Base-by-base conservation (phyloP, 768 basidiomycete genomes). In the Kondoa subrosea region DNA sequence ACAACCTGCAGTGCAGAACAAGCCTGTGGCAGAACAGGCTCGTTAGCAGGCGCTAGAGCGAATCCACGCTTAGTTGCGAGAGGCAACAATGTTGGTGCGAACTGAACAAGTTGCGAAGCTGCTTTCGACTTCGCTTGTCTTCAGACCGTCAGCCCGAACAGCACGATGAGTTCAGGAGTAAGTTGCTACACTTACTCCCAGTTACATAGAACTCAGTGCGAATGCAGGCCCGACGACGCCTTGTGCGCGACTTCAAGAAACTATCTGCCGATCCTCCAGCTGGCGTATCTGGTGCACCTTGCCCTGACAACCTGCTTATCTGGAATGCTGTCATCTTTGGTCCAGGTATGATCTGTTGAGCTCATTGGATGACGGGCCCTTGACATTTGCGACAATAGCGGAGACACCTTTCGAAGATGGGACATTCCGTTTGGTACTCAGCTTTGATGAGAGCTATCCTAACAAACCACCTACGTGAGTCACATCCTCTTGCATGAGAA, bases 241-340 rank as follows among this genome's bases (percentile, higher is more conserved):
- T 99, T 71, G 93, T 99, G 71, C 87, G 95, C 68, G 95, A 99
- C 79, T 97, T 99, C 80, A 97, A 95, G 80, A 83, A 90, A 29
- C 83, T 99, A 57, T 89, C 90, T 59, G 86, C 85, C 27, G 95
- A 97, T 76, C 92, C 93, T 2, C 95, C 95, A 0, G 86, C 88
- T 65, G 95, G 95, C 3, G 91, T 99, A 72, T 92, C 90, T 2
- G 95, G 93, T 16, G 92, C 90, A 74, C 93, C 95, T 75, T 91
- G 90, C 76, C 86, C 90, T 1, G 95, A 97, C 76, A 97, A 97
- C 77, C 95, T 99, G 78, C 95, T 97, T 91, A 82, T 96, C 17
- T 99, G 95, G 95, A 99, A 99, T 74, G 95, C 95, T 1, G 95
- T 99, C 67, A 99, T 99, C 71, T 97, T 99, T 75, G 95, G 95